Percentiles rank a stretch among this genome's conserved stretches.
These are phyloP conservation scores for Cladophialophora psammophila DNA, from an alignment of 2,329 filamentous ascomycete species.

Conservation along the genomic window DNA sequence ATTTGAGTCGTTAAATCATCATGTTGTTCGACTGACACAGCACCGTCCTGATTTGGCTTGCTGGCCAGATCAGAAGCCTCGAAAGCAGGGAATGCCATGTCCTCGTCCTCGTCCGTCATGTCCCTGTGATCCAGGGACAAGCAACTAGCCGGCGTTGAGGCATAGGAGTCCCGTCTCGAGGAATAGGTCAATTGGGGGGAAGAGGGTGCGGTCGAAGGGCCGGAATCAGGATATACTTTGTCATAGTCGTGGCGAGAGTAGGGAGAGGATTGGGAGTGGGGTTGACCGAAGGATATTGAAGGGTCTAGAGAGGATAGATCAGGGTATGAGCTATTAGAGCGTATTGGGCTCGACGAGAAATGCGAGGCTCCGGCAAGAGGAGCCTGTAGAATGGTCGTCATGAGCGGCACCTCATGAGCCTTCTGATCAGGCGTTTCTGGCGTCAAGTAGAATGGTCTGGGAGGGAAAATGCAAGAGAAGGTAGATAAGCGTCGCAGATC, in stretches of 20 bases:
- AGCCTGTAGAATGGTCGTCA: constrained; percentile 48
- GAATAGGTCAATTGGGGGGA: constrained; percentile 48
- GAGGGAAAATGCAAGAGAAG: not conserved
- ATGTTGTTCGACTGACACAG: constrained; percentile 49
- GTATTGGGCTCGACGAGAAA: constrained; percentile 45
- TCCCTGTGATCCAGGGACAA: constrained; percentile 46
- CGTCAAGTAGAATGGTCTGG: not conserved
- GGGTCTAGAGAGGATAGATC: constrained; percentile 33
- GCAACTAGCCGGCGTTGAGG: constrained; percentile 49
- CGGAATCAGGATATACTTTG: constrained; percentile 42
- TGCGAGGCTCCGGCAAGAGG: constrained; percentile 45
- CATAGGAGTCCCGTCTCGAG: constrained; percentile 45
- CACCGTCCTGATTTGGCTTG: constrained; percentile 7
- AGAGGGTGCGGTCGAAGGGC: constrained; percentile 48
- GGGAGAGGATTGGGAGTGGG: constrained; percentile 20
- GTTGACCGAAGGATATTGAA: constrained; percentile 30
- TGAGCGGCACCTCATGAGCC: constrained; percentile 38
- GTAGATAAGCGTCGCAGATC: constrained; percentile 4
- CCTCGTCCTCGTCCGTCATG: constrained; percentile 42
- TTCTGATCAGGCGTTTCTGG: constrained; percentile 6
- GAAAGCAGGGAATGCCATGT: constrained; percentile 57
- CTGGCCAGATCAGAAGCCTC: constrained; percentile 28
- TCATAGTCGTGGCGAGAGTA: constrained; percentile 35
- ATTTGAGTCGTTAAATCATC: constrained; percentile 40
- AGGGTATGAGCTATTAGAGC: constrained; percentile 38